Evolutionary conservation across 352 stramenopile genomes (phyloP), one percentile per base, ranked within the genome.

Genomic region (Globisporangium viniferum): DNA sequence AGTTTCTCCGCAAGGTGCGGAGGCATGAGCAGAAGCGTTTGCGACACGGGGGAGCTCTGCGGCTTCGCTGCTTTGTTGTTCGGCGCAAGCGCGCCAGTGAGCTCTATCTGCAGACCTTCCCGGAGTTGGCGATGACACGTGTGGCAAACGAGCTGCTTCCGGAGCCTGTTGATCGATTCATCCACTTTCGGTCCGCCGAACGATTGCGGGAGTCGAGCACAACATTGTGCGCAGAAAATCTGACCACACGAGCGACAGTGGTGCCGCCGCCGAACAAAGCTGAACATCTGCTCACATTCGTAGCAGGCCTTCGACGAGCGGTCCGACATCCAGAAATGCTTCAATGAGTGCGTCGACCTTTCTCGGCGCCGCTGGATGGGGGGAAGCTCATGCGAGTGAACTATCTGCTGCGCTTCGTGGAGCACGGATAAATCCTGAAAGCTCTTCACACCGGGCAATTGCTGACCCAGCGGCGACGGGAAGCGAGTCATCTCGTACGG

Each of bases 301-400:
- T 92, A 93, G 59, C 88, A 96, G 0, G 79, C 74, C 66, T 96
- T 96, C 24, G 82, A 82, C 20, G 88, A 93, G 20, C 88, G 83
- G 67, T 96, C 88, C 58, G 88, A 96, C 88, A 96, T 96, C 88
- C 88, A 96, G 66, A 96, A 96, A 69, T 93, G 86, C 62, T 93
- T 94, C 68, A 94, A 80, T 22, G 83, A 92, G 53, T 85, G 84
- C 33, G 59, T 63, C 12, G 82, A 80, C 33, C 86, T 75, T 31
- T 86, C 73, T 12, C 82, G 73, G 15, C 72, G 74, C 14, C 79
- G 73, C 20, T 75, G 68, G 2, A 36, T 20, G 4, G 55, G 7
- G 3, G 31, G 33, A n/a, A 54, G 48, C 3, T 59, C 27, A 33
- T 62, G 63, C 1, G 41, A 36, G 39, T 31, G 35, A 2, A 15